A percentile compares a stretch with the other conserved stretches of the same genome.
phyloP scores from a whole-genome alignment of 108 stramenopile genomes.

The Nannochloropsis salina region DNA sequence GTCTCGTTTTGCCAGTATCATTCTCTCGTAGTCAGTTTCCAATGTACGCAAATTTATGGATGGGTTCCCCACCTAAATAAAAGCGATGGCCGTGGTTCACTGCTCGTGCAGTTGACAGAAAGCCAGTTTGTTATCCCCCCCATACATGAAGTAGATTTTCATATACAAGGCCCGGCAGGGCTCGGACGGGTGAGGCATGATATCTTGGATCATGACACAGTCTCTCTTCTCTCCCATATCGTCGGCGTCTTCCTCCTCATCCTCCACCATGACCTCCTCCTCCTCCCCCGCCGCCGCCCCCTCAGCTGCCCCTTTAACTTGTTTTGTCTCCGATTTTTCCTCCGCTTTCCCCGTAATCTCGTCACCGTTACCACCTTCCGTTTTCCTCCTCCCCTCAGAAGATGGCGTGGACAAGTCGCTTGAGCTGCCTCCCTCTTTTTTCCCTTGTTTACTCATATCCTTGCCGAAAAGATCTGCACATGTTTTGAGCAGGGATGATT shows the following conservation, averaged over 20 bases:
- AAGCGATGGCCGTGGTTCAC: neutral
- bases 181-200: neutral
- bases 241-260: neutral
- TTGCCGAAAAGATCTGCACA: neutral
- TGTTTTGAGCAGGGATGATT: neutral
- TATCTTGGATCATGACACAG: neutral
- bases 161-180: neutral
- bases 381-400: too few species aligned
- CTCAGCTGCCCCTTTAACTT: neutral
- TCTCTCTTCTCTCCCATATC: neutral
- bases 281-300: neutral
- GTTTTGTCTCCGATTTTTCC: neutral
- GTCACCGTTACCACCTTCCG: too few species aligned
- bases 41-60: too few species aligned
- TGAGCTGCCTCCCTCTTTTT: too few species aligned
- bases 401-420: too few species aligned
- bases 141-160: neutral
- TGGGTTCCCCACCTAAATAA: too few species aligned
- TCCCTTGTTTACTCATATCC: too few species aligned
- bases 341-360: too few species aligned
- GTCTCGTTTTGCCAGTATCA: too few species aligned
- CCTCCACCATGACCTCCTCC: neutral
- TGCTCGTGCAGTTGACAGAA: neutral
- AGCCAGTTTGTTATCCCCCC: neutral
- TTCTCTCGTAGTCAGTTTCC: too few species aligned